A percentile compares a stretch with the other conserved stretches of the same genome.
Conservation (phyloP, 2,329 filamentous ascomycete genomes). For the Aspergillus hiratsukae region DNA sequence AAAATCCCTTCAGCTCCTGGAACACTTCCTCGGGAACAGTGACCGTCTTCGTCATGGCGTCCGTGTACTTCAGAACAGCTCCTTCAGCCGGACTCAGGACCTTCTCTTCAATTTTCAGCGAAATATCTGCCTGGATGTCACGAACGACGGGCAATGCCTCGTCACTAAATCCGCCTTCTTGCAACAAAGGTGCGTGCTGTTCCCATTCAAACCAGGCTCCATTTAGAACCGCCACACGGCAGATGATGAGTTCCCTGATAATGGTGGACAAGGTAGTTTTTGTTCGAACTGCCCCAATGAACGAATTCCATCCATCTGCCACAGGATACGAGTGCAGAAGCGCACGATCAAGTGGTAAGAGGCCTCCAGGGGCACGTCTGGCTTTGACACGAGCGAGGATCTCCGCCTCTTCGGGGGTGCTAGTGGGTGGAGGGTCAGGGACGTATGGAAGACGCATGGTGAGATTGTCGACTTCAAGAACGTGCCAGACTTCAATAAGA, state of each 20-base stretch:
- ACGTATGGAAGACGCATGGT: constrained; percentile 55
- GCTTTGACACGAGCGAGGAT: constrained; percentile 49
- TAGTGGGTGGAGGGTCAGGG: constrained; percentile 46
- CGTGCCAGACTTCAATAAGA: background rate
- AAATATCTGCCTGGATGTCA: constrained; percentile 26
- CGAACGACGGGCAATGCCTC: constrained; percentile 37
- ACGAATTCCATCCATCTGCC: constrained; percentile 56
- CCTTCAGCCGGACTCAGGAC: constrained; percentile 57
- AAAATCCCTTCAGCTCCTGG: constrained; percentile 55
- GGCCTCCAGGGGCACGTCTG: constrained; percentile 46
- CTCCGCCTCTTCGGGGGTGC: constrained; percentile 44
- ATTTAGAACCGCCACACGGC: constrained; percentile 74
- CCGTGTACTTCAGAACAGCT: constrained; percentile 68
- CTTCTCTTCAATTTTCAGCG: constrained; percentile 21
- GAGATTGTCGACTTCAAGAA: constrained; percentile 1
- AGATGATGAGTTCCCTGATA: constrained; percentile 74
- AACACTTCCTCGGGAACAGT: constrained; percentile 67
- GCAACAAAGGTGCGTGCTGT: constrained; percentile 71
- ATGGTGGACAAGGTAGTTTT: constrained; percentile 46
- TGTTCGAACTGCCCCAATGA: constrained; percentile 53
- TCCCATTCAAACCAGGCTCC: constrained; percentile 81
- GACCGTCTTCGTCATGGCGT: constrained; percentile 77
- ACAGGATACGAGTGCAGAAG: constrained; percentile 53
- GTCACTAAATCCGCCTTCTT: constrained; percentile 52
- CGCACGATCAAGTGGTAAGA: constrained; percentile 52